Evolutionary conservation across 2,329 filamentous ascomycete genomes (phyloP), one percentile per base, ranked within the genome.

Genomic region (Colletotrichum sp.): DNA sequence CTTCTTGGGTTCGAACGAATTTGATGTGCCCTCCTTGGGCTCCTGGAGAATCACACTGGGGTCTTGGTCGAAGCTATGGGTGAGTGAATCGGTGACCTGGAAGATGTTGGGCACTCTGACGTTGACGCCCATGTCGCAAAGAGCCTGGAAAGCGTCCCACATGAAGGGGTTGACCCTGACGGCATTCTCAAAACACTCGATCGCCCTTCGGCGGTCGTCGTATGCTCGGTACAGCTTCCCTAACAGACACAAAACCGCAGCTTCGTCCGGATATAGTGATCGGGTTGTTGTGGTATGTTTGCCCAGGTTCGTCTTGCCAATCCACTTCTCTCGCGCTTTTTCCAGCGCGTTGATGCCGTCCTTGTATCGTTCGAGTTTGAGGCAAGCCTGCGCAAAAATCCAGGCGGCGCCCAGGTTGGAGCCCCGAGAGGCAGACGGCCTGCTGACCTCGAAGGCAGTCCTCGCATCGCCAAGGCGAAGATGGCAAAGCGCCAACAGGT

Each of bases 141-240:
- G 90, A 18, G 92, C 94, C 26, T 93, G 93, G 81, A 99, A 99
- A 1, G 96, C 96, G 88, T 99, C 97, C 97, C 97, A 99, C 91
- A 98, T 97, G 85, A 99, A 96, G 2, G 97, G 96, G 81, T 99
- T 99, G 71, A 93, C 85, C 85, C 96, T 98, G 80, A 99, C 87
- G 8, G 96, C 92, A 76, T 98, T 95, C 79, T 98, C 95, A 82
- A 97, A 99, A 83, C 92, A 95, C 79, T 94, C 91, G 18, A 96
- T 92, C 9, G 97, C 96, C 84, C 95, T 96, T 80, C 94, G 94
- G 81, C 94, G 94, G 80, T 95, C 90, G 80, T 98, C 94, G 80
- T 97, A 93, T 4, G 92, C 95, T 65, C 94, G 92, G 87, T 96
- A 96, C 32, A 99, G 88, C 85, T 98, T 98, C 30, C 95, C 97